A percentile compares a stretch with the other conserved stretches of the same genome.
phyloP scores from a whole-genome alignment of 305 asterid species.

The Fraxinus angustifolia region DNA sequence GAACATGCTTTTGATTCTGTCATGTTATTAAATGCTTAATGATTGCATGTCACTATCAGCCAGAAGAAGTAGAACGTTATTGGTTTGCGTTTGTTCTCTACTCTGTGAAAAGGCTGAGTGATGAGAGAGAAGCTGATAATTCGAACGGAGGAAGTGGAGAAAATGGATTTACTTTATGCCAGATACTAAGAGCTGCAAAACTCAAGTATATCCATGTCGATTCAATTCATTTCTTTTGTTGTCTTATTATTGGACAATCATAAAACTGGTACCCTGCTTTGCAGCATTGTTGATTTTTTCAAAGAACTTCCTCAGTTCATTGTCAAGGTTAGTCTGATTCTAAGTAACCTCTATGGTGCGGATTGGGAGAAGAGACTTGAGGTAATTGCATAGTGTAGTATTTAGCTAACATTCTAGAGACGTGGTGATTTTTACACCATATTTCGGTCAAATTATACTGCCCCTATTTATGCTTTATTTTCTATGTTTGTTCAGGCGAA shows the following conservation, averaged over 20 bases:
- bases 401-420: slow-evolving; percentile 16
- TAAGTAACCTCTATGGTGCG: slow-evolving; percentile 59
- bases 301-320: slow-evolving; percentile 79
- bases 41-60: slow-evolving; percentile 39
- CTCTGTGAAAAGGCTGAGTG: slow-evolving; percentile 59
- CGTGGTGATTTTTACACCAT: background rate
- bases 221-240: slow-evolving; percentile 15
- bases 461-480: slow-evolving; percentile 17
- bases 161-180: slow-evolving; percentile 60
- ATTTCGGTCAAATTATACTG: slow-evolving; percentile 2
- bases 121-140: slow-evolving; percentile 22
- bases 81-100: slow-evolving; percentile 79
- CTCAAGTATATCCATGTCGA: slow-evolving; percentile 53
- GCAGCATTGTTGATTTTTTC: slow-evolving; percentile 74
- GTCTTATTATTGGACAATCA: background rate
- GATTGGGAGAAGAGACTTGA: slow-evolving; percentile 92
- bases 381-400: slow-evolving; percentile 44
- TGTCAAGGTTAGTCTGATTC: slow-evolving; percentile 66
- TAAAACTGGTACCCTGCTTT: slow-evolving; percentile 20
- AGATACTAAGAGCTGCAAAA: slow-evolving; percentile 61
- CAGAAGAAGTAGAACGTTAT: slow-evolving; percentile 82
- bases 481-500: slow-evolving; percentile 52
- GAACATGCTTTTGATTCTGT: slow-evolving; percentile 9
- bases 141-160: slow-evolving; percentile 34
- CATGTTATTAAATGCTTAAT: slow-evolving; percentile 18